Evolutionary conservation across 768 basidiomycete genomes (phyloP).

Genomic region (Dioszegia hungarica): DNA sequence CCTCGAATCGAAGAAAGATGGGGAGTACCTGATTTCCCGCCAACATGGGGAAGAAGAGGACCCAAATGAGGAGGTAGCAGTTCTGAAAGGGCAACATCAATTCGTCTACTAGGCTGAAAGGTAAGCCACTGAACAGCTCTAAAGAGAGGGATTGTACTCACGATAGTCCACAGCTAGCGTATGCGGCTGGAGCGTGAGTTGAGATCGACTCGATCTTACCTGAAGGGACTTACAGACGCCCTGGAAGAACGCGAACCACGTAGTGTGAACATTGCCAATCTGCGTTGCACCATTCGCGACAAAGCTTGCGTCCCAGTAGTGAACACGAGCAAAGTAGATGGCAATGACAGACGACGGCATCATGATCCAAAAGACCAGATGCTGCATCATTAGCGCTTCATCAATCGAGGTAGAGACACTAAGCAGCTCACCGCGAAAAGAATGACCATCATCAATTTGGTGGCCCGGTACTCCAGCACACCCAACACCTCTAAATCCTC

Average conservation of each 20-base stretch:
- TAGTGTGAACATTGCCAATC: background rate
- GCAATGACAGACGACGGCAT: slow-evolving; percentile 11
- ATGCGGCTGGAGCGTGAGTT: slow-evolving; percentile 2
- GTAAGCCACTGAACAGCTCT: too few species aligned
- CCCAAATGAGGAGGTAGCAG: slow-evolving; percentile 22
- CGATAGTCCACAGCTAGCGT: slow-evolving; percentile 8
- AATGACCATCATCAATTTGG: slow-evolving; percentile 8
- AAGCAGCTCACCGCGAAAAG: slow-evolving; percentile 4
- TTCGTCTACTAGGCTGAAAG: slow-evolving; percentile 12
- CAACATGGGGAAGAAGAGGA: slow-evolving; percentile 15
- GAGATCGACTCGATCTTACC: background rate
- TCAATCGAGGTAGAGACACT: background rate
- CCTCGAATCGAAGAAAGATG: slow-evolving; percentile 11
- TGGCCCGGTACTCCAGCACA: slow-evolving; percentile 15
- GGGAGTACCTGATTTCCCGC: slow-evolving; percentile 19
- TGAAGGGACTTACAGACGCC: slow-evolving; percentile 1
- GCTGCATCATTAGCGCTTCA: background rate
- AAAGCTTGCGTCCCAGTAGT: slow-evolving; percentile 11
- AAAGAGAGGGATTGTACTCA: too few species aligned
- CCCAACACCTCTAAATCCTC: slow-evolving; percentile 21
- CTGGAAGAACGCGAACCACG: slow-evolving; percentile 23
- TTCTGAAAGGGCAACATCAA: slow-evolving; percentile 21
- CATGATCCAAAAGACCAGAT: slow-evolving; percentile 9
- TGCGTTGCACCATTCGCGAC: slow-evolving; percentile 8
- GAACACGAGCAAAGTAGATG: slow-evolving; percentile 15